phyloP scores from a whole-genome alignment of 495 filamentous ascomycete species.

The Lasiosphaeris hirsuta region DNA sequence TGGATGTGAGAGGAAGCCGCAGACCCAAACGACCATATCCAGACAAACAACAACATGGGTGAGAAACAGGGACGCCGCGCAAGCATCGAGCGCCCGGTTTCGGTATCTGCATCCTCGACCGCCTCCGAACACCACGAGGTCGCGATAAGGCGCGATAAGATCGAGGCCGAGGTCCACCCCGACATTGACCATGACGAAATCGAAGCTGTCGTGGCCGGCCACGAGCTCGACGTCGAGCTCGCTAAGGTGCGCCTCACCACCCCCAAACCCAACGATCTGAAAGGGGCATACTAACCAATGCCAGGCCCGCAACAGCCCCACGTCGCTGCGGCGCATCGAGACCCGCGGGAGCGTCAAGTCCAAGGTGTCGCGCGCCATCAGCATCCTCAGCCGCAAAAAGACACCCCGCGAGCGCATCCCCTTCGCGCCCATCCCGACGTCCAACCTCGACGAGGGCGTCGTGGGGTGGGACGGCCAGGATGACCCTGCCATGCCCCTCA shows the following conservation, averaged over 20 bases:
- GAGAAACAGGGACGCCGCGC: too few species aligned
- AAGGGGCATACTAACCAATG: neutral
- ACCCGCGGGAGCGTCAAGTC: conserved; percentile 19
- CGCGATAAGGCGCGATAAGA: too few species aligned
- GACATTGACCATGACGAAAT: conserved; percentile 11
- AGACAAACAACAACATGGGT: too few species aligned
- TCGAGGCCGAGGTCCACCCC: conserved; percentile 16
- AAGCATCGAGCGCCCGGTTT: too few species aligned
- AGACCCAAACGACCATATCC: too few species aligned
- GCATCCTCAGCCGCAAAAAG: conserved; percentile 17
- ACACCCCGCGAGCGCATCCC: conserved; percentile 21
- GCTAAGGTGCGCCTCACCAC: conserved; percentile 12
- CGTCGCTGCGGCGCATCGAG: conserved; percentile 8
- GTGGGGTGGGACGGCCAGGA: conserved; percentile 60
- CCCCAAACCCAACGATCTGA: neutral
- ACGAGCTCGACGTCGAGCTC: conserved; percentile 25
- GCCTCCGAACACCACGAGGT: too few species aligned
- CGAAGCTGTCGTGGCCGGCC: conserved; percentile 17
- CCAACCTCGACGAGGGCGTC: conserved; percentile 45
- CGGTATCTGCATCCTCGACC: too few species aligned
- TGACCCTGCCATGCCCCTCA: conserved; percentile 70
- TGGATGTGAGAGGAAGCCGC: too few species aligned
- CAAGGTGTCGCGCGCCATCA: conserved; percentile 22
- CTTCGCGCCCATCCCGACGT: conserved; percentile 34
- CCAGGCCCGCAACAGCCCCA: neutral